These are phyloP conservation scores for Pilatotrama ljubarskyi DNA, from an alignment of 768 basidiomycete species.

Conservation along the genomic window DNA sequence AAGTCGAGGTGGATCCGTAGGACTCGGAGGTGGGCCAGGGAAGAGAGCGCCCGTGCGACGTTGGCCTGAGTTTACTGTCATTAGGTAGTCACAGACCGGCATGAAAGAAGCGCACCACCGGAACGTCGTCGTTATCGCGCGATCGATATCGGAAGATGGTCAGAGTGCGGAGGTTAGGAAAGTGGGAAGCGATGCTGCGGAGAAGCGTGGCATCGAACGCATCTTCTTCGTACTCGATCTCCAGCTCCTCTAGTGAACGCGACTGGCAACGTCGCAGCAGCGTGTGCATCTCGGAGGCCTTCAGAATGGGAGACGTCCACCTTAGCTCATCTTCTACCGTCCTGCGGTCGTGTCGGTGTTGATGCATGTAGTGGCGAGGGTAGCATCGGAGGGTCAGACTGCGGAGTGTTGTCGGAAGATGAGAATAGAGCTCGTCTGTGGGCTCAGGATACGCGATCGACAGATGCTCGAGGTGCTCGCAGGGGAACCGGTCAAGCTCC, in stretches of 20 bases:
- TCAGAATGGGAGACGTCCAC: neutral
- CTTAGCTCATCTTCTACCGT: neutral
- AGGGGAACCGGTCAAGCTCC: neutral
- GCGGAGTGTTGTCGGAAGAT: neutral
- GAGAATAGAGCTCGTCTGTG: neutral
- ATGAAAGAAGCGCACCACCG: neutral
- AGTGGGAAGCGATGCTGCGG: neutral
- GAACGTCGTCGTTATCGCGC: neutral
- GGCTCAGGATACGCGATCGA: neutral
- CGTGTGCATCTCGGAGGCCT: neutral
- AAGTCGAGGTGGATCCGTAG: neutral
- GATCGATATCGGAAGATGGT: neutral
- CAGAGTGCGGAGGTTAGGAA: neutral
- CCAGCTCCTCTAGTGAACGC: neutral
- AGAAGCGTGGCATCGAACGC: neutral
- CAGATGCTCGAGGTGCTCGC: neutral
- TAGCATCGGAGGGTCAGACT: neutral
- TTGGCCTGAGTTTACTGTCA: neutral
- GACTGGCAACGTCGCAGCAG: neutral
- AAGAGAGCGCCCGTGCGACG: neutral
- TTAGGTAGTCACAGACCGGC: neutral
- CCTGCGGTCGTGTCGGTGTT: neutral
- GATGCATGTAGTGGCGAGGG: constrained; percentile 1
- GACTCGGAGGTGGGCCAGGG: neutral
- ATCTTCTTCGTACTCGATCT: constrained; percentile 5